phyloP scores from a whole-genome alignment of 441 rosid genomes.

The Kokia cookei region DNA sequence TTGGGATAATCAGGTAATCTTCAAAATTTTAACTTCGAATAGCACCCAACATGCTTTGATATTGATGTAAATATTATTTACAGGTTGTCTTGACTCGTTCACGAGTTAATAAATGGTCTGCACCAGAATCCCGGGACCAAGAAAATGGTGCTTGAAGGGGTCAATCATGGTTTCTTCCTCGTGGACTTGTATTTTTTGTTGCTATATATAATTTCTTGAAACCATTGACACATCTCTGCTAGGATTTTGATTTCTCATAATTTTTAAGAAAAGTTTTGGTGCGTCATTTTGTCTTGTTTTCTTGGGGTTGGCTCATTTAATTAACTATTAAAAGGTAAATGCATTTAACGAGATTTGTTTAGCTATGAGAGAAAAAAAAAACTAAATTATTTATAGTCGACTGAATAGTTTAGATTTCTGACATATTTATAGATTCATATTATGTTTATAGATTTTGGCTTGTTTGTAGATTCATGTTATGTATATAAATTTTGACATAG shows the following conservation, averaged over 20 bases:
- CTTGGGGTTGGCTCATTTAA: neutral
- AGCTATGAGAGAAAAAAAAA: too few species aligned
- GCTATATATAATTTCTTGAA: neutral
- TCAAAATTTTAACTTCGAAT: neutral
- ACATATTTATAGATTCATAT: too few species aligned
- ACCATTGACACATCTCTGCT: neutral
- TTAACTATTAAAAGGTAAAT: too few species aligned
- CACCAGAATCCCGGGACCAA: neutral
- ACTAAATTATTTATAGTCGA: too few species aligned
- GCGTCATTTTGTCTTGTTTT: neutral
- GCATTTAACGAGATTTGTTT: too few species aligned
- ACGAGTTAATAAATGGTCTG: neutral
- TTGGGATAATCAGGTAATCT: constrained; percentile 67
- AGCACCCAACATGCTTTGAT: neutral
- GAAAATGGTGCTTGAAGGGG: neutral
- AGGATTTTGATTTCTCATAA: neutral
- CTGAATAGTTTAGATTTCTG: too few species aligned
- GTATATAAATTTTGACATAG: too few species aligned
- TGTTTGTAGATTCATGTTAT: too few species aligned
- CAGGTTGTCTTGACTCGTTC: neutral
- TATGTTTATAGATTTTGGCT: too few species aligned
- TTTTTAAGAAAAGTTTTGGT: too few species aligned
- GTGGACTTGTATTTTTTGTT: neutral
- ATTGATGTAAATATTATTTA: neutral
- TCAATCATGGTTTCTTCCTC: neutral